A percentile compares a stretch with the other conserved stretches of the same genome.
Evolutionary conservation across 495 filamentous ascomycete genomes (phyloP).

Genomic region (Talaromyces borbonicus): DNA sequence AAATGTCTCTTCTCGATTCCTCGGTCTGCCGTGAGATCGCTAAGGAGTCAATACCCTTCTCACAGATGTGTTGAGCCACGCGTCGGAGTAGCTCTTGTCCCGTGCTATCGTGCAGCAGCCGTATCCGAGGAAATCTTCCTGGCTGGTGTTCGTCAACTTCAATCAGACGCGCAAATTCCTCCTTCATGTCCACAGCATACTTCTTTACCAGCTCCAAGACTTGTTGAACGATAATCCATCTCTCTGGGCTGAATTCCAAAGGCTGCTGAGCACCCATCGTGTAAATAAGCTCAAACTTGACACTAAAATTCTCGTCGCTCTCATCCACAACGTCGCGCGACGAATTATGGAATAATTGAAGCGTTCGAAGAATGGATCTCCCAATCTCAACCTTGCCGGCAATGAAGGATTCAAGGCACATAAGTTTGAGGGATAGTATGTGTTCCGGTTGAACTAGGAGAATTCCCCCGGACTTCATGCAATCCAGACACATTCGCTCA

Average conservation of each 20-base stretch:
- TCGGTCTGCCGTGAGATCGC: constrained; percentile 19
- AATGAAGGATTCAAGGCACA: constrained; percentile 45
- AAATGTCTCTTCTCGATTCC: constrained; percentile 23
- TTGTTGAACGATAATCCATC: constrained; percentile 52
- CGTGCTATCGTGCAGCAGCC: constrained; percentile 12
- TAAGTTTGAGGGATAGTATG: constrained; percentile 57
- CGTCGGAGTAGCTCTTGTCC: constrained; percentile 4
- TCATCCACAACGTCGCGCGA: constrained; percentile 54
- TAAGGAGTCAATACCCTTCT: constrained; percentile 11
- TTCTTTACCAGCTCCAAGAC: constrained; percentile 37
- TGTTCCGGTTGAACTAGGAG: constrained; percentile 62
- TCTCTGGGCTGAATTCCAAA: constrained; percentile 44
- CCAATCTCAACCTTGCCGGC: constrained; percentile 17
- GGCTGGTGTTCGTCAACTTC: constrained; percentile 17
- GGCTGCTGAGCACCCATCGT: constrained; percentile 49
- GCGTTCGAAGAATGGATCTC: constrained; percentile 23
- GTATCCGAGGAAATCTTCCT: constrained; percentile 16
- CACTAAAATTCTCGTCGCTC: constrained; percentile 55
- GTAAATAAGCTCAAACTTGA: constrained; percentile 56
- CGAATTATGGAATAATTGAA: constrained; percentile 29
- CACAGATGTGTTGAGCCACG: constrained; percentile 12
- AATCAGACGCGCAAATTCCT: constrained; percentile 18
- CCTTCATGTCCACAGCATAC: constrained; percentile 13
- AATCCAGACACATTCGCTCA: constrained; percentile 25
- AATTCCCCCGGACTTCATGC: constrained; percentile 41